These are phyloP conservation scores for Calocybe indica DNA, from an alignment of 768 basidiomycete genomes.

Conservation along the genomic window DNA sequence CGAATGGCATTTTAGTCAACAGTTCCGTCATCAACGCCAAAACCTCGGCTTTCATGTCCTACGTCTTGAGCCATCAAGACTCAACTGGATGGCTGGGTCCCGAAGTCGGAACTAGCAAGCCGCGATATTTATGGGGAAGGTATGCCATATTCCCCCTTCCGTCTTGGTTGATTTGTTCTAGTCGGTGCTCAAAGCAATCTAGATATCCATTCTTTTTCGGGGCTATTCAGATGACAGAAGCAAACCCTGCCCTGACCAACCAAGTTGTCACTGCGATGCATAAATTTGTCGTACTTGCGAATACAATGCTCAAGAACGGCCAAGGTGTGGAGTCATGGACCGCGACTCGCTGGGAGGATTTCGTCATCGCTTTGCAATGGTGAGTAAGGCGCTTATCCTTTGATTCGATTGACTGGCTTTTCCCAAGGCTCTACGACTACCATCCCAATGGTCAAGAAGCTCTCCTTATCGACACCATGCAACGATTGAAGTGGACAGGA, in stretches of 20 bases:
- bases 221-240: conserved; percentile 51
- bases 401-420: not conserved
- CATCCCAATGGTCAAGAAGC: conserved; percentile 43
- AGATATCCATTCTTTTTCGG: conserved; percentile 56
- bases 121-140: conserved; percentile 51
- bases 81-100: conserved; percentile 52
- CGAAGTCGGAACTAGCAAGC: conserved; percentile 46
- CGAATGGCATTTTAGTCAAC: conserved; percentile 42
- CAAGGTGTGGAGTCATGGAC: conserved; percentile 51
- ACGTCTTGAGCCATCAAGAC: conserved; percentile 46
- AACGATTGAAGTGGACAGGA: conserved; percentile 42
- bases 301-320: conserved; percentile 47
- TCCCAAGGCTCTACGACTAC: conserved; percentile 44
- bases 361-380: conserved; percentile 52
- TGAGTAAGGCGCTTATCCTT: conserved; percentile 13
- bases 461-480: conserved; percentile 48
- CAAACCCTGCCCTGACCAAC: conserved; percentile 33
- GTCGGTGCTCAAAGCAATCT: not conserved
- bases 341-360: conserved; percentile 52
- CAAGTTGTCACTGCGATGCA: conserved; percentile 43
- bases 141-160: conserved; percentile 8
- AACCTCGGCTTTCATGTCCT: conserved; percentile 41
- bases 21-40: conserved; percentile 39
- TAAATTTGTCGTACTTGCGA: conserved; percentile 48
- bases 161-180: not conserved